Percentiles rank a stretch among this genome's conserved stretches.
phyloP scores from a whole-genome alignment of 352 stramenopile species.

The Globisporangium nodosum region DNA sequence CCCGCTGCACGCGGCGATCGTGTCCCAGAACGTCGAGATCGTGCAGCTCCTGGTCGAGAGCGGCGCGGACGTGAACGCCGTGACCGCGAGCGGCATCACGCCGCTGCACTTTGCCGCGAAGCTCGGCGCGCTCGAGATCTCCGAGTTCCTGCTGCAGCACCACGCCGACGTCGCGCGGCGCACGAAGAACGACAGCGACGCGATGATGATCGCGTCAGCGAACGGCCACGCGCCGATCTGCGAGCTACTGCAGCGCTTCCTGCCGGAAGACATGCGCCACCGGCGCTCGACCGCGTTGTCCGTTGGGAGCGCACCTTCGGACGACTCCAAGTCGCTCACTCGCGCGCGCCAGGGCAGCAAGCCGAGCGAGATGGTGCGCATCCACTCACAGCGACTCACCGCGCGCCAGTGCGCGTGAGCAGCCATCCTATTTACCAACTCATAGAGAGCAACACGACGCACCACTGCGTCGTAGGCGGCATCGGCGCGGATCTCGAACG shows the following conservation, averaged over 20 bases:
- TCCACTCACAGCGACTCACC: conserved; percentile 31
- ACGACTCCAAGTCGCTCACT: conserved; percentile 18
- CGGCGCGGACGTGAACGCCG: conserved; percentile 65
- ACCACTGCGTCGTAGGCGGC: not conserved
- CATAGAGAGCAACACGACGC: conserved; percentile 2
- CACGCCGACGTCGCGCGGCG: conserved; percentile 56
- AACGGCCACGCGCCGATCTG: conserved; percentile 63
- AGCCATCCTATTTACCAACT: not conserved
- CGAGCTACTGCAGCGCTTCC: conserved; percentile 54
- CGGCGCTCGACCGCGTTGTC: conserved; percentile 12
- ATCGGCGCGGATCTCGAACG: conserved; percentile 6
- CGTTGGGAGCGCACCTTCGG: conserved; percentile 1
- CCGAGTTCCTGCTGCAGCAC: conserved; percentile 59
- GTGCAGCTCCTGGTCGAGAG: conserved; percentile 58
- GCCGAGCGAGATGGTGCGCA: conserved; percentile 28
- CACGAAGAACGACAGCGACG: conserved; percentile 75
- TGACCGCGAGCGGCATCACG: conserved; percentile 64
- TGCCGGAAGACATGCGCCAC: conserved; percentile 13
- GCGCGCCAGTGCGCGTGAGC: conserved; percentile 14
- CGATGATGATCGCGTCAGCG: conserved; percentile 63
- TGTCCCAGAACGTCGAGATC: conserved; percentile 59
- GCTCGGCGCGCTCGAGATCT: conserved; percentile 49
- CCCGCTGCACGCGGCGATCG: conserved; percentile 57
- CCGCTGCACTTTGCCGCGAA: conserved; percentile 75
- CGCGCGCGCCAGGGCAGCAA: conserved; percentile 29